Base-by-base conservation (phyloP, 148 eudicot species). In the Silene latifolia region DNA sequence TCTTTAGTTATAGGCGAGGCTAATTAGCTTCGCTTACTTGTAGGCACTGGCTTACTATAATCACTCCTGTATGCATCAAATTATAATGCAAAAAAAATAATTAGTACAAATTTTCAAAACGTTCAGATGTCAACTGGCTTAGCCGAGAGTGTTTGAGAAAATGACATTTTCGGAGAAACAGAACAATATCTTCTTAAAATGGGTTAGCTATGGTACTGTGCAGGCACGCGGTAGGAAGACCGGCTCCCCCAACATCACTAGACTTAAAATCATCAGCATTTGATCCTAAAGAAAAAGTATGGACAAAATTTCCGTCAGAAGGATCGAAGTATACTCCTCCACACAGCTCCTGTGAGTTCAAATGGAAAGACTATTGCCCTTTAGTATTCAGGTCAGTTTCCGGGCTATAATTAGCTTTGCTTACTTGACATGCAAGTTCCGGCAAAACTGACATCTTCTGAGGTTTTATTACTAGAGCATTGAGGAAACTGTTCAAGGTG, bases 321-420 rank as follows among this genome's bases (percentile, higher is more conserved):
- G 99, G 99, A 44, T 96, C 99, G 21, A 96, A 96, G 69, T 27
- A 80, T 75, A 96, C 99, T 35, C 99, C 99, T 32, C 98, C 98
- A 11, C 99, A 96, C 48, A 85, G 80, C 10, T 92, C 98, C 1
- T 84, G 85, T 71, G 99, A 96, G 62, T 96, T 96, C 69, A 87
- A 85, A 77, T 96, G 99, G 99, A 96, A 96, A 68, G 99, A 96
- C 68, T 96, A 96, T 32, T 96, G 98, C 66, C 99, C 99, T 60
- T 82, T 89, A 78, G 99, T 96, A 72, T 96, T 96, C 88, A 90
- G 99, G 99, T 96, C 35, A 74, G 75, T 35, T 51, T 80, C 59
- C 6, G 6, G 6, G 7, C 42, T 5, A 35, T 5, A 35, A 35
- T 35, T 35, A 35, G 42, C 42, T 35, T 35, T 0, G 42, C 42